phyloP scores from a whole-genome alignment of 2,329 filamentous ascomycete genomes.

The Ambrosiella cleistominuta region DNA sequence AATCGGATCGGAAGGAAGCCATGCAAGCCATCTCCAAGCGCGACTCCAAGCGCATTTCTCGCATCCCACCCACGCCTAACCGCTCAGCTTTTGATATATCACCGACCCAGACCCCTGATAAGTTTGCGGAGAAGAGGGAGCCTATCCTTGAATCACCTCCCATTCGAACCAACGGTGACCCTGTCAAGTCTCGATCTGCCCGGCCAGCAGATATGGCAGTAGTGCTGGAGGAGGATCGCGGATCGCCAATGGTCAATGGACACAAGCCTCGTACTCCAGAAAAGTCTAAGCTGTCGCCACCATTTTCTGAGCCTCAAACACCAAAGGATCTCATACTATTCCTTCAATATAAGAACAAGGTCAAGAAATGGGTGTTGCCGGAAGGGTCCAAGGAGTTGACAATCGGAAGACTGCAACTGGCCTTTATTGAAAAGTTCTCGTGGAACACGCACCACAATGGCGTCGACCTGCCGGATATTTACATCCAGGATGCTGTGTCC shows the following conservation, averaged over 20 bases:
- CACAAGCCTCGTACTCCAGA: constrained; percentile 12
- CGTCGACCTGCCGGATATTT: constrained; percentile 84
- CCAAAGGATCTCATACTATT: constrained; percentile 87
- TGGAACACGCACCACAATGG: constrained; percentile 97
- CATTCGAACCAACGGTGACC: constrained; percentile 1
- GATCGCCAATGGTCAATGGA: not conserved
- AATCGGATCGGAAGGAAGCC: constrained; percentile 58
- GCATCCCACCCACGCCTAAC: constrained; percentile 30
- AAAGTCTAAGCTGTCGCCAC: constrained; percentile 26
- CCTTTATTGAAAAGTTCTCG: constrained; percentile 97
- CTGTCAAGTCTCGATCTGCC: constrained; percentile 5
- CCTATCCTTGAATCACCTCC: not conserved
- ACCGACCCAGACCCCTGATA: constrained; percentile 5
- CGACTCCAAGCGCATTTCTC: constrained; percentile 29
- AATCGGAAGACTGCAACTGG: constrained; percentile 74
- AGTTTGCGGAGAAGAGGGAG: constrained; percentile 11
- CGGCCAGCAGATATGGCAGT: not conserved
- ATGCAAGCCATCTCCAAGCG: constrained; percentile 48
- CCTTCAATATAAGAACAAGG: constrained; percentile 87
- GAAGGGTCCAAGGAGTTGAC: constrained; percentile 74
- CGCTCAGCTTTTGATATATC: constrained; percentile 16
- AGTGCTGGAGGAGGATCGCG: not conserved
- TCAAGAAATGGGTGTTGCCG: constrained; percentile 83
- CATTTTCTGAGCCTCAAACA: constrained; percentile 42
- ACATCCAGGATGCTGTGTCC: constrained; percentile 89